Conservation (phyloP, 1,139 yeast genomes). For the Diutina catenulata region DNA sequence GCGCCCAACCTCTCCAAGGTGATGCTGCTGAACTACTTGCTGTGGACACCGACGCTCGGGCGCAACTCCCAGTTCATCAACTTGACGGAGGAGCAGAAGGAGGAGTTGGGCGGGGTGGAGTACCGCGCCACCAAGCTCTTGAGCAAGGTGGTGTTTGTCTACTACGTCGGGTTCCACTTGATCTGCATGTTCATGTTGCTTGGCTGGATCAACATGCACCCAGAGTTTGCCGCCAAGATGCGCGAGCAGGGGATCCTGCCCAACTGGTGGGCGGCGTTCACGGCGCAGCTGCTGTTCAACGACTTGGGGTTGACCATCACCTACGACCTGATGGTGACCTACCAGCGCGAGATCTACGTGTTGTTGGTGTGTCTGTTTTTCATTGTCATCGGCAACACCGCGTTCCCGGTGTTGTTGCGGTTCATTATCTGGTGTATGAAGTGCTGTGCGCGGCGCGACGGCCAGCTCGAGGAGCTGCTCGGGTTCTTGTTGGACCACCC, state of each 20-base stretch:
- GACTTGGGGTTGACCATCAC: slow-evolving; percentile 79
- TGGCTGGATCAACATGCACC: slow-evolving; percentile 26
- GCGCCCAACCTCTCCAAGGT: slow-evolving; percentile 5
- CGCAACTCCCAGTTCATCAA: slow-evolving; percentile 88
- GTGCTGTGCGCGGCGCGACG: slow-evolving; percentile 54
- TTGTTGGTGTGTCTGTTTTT: slow-evolving; percentile 54
- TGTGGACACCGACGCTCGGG: slow-evolving; percentile 92
- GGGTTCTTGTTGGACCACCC: slow-evolving; percentile 91
- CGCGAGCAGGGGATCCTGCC: slow-evolving; percentile 50
- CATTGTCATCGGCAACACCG: slow-evolving; percentile 85
- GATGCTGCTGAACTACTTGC: slow-evolving; percentile 56
- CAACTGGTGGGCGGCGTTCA: slow-evolving; percentile 89
- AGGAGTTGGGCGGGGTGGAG: slow-evolving; percentile 94
- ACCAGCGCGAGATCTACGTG: slow-evolving; percentile 50
- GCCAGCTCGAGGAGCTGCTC: slow-evolving; percentile 60
- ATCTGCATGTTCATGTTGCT: slow-evolving; percentile 45
- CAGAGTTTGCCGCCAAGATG: slow-evolving; percentile 14
- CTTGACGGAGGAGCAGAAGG: slow-evolving; percentile 72
- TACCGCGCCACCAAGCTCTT: slow-evolving; percentile 78
- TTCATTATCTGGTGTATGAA: slow-evolving; percentile 71
- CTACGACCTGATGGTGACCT: slow-evolving; percentile 64
- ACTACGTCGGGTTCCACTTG: slow-evolving; percentile 68
- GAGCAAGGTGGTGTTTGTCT: slow-evolving; percentile 50
- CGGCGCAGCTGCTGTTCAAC: slow-evolving; percentile 65
- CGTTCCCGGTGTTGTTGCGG: slow-evolving; percentile 75